Evolutionary conservation across 2,329 filamentous ascomycete genomes (phyloP), one percentile per base, ranked within the genome.

Genomic region (Drechslerella stenobrocha): DNA sequence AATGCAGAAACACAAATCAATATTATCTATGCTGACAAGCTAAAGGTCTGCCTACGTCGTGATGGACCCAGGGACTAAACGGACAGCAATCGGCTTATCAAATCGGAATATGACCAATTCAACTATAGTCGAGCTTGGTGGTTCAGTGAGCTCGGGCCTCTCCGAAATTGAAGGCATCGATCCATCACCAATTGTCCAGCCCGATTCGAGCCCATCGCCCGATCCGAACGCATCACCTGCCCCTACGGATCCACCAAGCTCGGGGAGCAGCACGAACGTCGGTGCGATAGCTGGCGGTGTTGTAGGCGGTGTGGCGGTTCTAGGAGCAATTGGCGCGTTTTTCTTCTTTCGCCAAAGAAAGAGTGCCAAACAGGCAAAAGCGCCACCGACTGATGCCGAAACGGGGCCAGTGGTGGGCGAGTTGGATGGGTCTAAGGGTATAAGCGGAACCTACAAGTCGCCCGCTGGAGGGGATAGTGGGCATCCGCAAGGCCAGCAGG

Each of bases 101-200:
- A 34, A 22, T 5, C 18, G 13, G 5, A 45, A 56, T 6, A 28
- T 23, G 9, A 37, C 40, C 3, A 23, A 20, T 13, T 4, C 28
- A 15, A 30, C 46, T n/a, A 34, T 56, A 13, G 24, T 56, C 18
- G 52, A 56, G 11, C 40, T 46, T 6, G 42, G 40, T 6, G 52
- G 20, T 1, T 30, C 26, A 0, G 11, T 18, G 3, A 15, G 18
- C 4, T 2, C 9, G 2, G 18, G n/a, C 9, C 7, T 42, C 37
- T 13, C 9, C 3, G 37, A 42, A 3, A 42, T 42, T 9, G 13
- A 4, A 20, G 37, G 37, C 7, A 9, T 18, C 9, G 37, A 3
- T 3, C 37, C 37, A 20, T 3, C 15, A 20, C 13, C 37, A 5
- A 18, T 20, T 13, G 18, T 32, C 6, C 30, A 6, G 15, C 4